Evolutionary conservation across 2,329 filamentous ascomycete species (phyloP).

Genomic region (Fusarium kyushuense): DNA sequence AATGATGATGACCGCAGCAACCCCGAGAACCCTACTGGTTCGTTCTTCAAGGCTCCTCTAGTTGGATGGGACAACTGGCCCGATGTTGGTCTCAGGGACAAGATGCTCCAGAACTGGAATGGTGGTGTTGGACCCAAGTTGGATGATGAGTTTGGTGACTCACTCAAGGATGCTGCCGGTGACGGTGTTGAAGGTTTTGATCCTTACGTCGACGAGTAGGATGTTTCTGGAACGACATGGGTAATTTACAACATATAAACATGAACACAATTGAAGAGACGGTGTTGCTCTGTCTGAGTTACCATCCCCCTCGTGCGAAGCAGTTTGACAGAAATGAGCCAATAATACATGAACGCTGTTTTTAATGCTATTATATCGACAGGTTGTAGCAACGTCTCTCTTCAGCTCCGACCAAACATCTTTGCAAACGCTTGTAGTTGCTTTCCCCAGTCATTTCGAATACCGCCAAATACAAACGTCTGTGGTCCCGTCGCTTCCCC

Average conservation of each 20-base stretch:
- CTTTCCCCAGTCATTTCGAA: conserved; percentile 10
- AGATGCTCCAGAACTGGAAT: conserved; percentile 45
- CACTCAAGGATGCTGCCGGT: conserved; percentile 44
- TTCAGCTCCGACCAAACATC: background rate
- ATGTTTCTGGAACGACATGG: fast-evolving
- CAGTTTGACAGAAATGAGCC: too few relatives aligned
- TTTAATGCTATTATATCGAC: too few relatives aligned
- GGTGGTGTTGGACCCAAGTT: conserved; percentile 50
- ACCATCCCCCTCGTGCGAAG: too few relatives aligned
- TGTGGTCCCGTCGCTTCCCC: background rate
- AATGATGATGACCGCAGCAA: conserved; percentile 43
- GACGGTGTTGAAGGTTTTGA: conserved; percentile 47
- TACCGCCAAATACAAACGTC: conserved; percentile 6
- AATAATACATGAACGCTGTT: too few relatives aligned
- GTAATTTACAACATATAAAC: fast-evolving
- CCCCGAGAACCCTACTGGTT: conserved; percentile 46
- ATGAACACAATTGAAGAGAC: background rate
- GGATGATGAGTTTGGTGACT: conserved; percentile 46
- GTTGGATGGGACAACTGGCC: conserved; percentile 50
- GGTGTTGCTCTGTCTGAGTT: too few relatives aligned
- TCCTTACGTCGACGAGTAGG: conserved; percentile 41
- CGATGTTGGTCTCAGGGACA: conserved; percentile 38
- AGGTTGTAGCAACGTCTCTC: too few relatives aligned
- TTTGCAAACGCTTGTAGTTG: background rate
- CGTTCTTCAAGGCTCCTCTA: conserved; percentile 45